A percentile compares a stretch with the other conserved stretches of the same genome.
Evolutionary conservation across 768 basidiomycete genomes (phyloP).

Genomic region (Lactarius tabidus): DNA sequence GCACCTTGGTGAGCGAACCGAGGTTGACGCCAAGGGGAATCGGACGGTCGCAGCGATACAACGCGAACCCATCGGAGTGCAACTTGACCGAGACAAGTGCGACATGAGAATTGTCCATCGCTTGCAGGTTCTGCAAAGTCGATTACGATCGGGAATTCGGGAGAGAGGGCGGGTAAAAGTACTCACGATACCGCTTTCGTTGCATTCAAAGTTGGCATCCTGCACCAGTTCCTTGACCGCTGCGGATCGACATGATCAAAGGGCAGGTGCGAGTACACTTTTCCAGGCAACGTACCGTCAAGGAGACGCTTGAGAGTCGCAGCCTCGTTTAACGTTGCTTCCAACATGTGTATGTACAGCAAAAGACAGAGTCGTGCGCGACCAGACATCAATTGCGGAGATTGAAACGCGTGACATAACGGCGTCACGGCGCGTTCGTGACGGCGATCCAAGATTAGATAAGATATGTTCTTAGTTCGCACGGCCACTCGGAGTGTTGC

Average conservation of each 20-base stretch:
- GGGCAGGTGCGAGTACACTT: constrained; percentile 6
- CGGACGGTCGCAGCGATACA: constrained; percentile 91
- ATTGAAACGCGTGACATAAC: constrained; percentile 26
- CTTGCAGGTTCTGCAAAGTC: constrained; percentile 67
- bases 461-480: background rate
- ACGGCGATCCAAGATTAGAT: constrained; percentile 2
- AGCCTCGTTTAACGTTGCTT: constrained; percentile 88
- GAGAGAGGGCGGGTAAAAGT: background rate
- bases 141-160: background rate
- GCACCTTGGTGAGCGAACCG: constrained; percentile 84
- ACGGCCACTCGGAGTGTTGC: too few relatives aligned
- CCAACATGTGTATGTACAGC: constrained; percentile 53
- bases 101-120: constrained; percentile 99
- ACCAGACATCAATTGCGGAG: constrained; percentile 17
- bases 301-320: constrained; percentile 88
- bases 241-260: constrained; percentile 32
- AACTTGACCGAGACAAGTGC: constrained; percentile 91
- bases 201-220: constrained; percentile 97
- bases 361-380: background rate
- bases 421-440: constrained; percentile 18
- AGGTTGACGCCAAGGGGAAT: constrained; percentile 91
- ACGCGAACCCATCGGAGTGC: constrained; percentile 71
- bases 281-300: constrained; percentile 59
- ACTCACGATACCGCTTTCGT: constrained; percentile 86
- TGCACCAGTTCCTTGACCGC: constrained; percentile 97